Evolutionary conservation across 1,284 basidiomycete genomes (phyloP).

Genomic region (Rhizoctonia solani): DNA sequence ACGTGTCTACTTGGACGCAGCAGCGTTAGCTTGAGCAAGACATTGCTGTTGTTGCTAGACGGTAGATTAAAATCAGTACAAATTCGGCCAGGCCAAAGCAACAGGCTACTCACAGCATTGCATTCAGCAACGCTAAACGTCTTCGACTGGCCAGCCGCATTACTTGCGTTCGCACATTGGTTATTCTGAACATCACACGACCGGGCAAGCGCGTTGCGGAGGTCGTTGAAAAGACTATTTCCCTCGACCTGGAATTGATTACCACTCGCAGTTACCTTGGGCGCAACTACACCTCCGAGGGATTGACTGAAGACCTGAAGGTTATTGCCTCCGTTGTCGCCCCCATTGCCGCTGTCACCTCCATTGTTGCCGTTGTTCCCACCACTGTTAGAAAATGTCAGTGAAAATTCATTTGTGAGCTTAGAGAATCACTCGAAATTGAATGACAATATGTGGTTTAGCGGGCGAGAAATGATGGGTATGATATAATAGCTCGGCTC

Average conservation of each 20-base stretch:
- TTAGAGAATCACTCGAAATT: no score
- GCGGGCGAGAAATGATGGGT: no score
- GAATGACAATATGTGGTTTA: no score
- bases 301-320: conserved; percentile 48
- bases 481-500: no score
- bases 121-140: conserved; percentile 57
- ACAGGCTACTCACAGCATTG: conserved; percentile 43
- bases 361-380: not conserved
- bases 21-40: conserved; percentile 7
- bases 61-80: not conserved
- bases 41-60: conserved; percentile 33
- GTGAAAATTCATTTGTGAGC: no score
- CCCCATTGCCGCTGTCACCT: not conserved
- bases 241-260: conserved; percentile 44
- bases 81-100: not conserved
- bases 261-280: conserved; percentile 46
- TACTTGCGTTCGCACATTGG: conserved; percentile 55
- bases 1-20: not conserved
- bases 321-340: conserved; percentile 40
- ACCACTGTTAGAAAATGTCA: no score
- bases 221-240: conserved; percentile 37
- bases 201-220: conserved; percentile 46
- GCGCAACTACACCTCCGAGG: conserved; percentile 48
- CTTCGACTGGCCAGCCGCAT: conserved; percentile 49
- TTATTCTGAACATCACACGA: conserved; percentile 63